Evolutionary conservation across 1,284 basidiomycete species (phyloP), one percentile per base, ranked within the genome.

Genomic region (Volvariella volvacea): DNA sequence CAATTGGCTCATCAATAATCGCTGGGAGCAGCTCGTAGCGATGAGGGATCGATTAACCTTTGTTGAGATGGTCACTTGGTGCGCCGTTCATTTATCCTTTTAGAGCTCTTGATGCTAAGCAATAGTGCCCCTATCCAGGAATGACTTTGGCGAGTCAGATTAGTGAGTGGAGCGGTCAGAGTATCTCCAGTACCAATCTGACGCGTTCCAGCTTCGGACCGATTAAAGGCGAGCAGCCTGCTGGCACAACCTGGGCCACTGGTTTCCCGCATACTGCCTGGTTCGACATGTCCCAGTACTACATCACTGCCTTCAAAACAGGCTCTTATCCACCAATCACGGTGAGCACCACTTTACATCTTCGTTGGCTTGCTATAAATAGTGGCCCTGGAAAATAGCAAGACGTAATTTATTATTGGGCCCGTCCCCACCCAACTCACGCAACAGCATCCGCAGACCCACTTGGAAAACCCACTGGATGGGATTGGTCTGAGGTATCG

Each of bases 401-500:
- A 30, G 57, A 59, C 25, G 44, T 52, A 16, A 34, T 59, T 16
- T 52, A 58, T 39, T 46, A 59, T 28, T 61, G 58, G 60, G 54
- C 56, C 10, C 44, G 60, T 19, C 45, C 58, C n/a, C 57, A 56
- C 43, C 53, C 56, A 17, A 52, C 53, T 17, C 38, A 45, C 3
- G 55, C 51, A 3, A 28, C 42, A 8, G 46, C 52, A 10, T 43
- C 49, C 20, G 19, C 22, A 1, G 58, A 61, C 54, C 58, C 74
- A 3, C 64, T 83, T 25, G 72, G 72, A 25, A 61, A 60, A 37
- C 73, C 73, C 9, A 55, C 53, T n/a, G 69, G 71, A 25, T 71
- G 55, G 52, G 57, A 67, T 51, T 66, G 65, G 71, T 61, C 67
- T 36, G 52, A 64, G 52, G 66, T 67, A 55, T 30, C n/a, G n/a